These are phyloP conservation scores for Cercospora sp. DNA, from an alignment of 2,329 filamentous ascomycete species.

Conservation along the genomic window DNA sequence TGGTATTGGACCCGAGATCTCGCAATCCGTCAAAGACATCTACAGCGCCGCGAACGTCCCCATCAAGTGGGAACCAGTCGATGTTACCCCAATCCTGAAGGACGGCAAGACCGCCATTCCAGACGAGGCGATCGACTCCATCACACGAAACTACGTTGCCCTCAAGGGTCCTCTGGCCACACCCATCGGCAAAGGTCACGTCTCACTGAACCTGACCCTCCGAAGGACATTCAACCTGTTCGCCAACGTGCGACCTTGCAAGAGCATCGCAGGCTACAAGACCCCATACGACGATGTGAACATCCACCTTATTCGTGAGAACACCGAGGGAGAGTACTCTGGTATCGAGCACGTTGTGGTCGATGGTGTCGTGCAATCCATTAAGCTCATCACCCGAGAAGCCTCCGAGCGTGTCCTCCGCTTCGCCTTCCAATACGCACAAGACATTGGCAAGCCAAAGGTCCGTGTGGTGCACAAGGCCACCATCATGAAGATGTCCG, in stretches of 20 bases:
- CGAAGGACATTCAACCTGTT: conserved; percentile 99
- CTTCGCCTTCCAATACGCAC: conserved; percentile 97
- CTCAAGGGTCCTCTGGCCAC: conserved; percentile 98
- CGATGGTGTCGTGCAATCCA: conserved; percentile 96
- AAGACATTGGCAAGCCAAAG: conserved; percentile 91
- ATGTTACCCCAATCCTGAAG: conserved; percentile 90
- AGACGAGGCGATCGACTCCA: conserved; percentile 86
- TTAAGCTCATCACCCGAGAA: conserved; percentile 97
- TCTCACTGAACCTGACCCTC: conserved; percentile 97
- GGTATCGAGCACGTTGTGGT: conserved; percentile 98
- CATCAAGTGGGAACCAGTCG: conserved; percentile 94
- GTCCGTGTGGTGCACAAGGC: conserved; percentile 99
- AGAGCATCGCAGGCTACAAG: conserved; percentile 95
- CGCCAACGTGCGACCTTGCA: conserved; percentile 97
- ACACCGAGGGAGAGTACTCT: conserved; percentile 99
- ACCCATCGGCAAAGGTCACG: conserved; percentile 96
- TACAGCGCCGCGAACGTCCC: conserved; percentile 95
- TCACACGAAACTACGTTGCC: conserved; percentile 93
- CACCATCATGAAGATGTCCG: conserved; percentile 99
- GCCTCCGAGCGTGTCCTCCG: conserved; percentile 93
- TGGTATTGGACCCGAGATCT: conserved; percentile 93
- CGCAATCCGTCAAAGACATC: conserved; percentile 98
- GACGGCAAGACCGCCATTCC: conserved; percentile 96
- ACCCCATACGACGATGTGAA: conserved; percentile 97
- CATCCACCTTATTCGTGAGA: conserved; percentile 97